Evolutionary conservation across 208 protist genomes (phyloP), one percentile per base, ranked within the genome.

Genomic region (Trypanosoma grayi): DNA sequence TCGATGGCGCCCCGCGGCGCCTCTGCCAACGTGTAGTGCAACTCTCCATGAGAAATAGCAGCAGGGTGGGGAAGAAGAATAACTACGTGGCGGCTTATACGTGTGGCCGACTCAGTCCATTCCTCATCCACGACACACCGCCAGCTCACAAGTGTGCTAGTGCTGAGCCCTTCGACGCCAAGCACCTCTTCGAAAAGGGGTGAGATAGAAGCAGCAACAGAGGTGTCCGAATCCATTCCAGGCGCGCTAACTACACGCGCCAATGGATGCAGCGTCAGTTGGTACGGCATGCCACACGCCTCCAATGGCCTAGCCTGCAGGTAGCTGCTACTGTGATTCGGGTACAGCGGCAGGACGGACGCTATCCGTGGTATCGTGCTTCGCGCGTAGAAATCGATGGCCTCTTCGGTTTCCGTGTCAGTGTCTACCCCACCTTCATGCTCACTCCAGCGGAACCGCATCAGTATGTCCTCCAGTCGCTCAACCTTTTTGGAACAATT

Each of bases 351-450:
- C 22, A 55, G 22, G 3, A 28, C 14, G 14, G 25, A 48, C 10
- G 36, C 33, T 9, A 66, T 14, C 18, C 33, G 44, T 18, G 63
- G 63, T 46, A n/a, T 39, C n/a, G 52, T 57, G 28, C n/a, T 41
- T n/a, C 31, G 63, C 34, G 53, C 28, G 46, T 61, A 70, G 34
- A 70, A 70, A 60, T 60, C 54, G 30, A 70, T 48, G 6, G 55
- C 34, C 16, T 45, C 63, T 20, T 30, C 43, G 20, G 6, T 51
- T 41, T 70, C 63, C n/a, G 30, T 18, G 7, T 70, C 55, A 47
- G 25, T 57, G n/a, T 70, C 55, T 28, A 57, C 54, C 10, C 62
- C 55, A 55, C 25, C 33, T 18, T 62, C n/a, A 40, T n/a, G 0
- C 27, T 55, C 36, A 50, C 52, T 62, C 33, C 25, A 47, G 4